phyloP scores from a whole-genome alignment of 2,329 filamentous ascomycete genomes.

The Lachnellula willkommii region DNA sequence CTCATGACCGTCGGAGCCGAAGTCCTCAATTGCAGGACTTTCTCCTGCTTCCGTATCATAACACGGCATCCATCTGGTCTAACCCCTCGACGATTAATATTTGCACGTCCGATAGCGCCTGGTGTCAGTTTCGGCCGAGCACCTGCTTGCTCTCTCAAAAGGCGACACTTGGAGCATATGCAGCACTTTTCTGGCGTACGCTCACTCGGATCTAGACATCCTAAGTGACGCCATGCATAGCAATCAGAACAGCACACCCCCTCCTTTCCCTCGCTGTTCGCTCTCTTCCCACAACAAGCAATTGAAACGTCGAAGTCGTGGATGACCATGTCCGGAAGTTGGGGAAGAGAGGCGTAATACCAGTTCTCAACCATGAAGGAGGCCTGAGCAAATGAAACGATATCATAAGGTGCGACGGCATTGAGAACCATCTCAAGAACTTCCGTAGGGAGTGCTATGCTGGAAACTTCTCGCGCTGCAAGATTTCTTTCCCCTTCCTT shows the following conservation, averaged over 20 bases:
- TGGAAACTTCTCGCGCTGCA: slow-evolving; percentile 2
- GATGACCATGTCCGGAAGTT: slow-evolving; percentile 2
- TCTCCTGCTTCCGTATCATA: slow-evolving; percentile 7
- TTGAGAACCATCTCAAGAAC: slow-evolving; percentile 4
- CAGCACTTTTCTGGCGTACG: slow-evolving; percentile 3
- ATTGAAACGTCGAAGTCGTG: slow-evolving; percentile 4
- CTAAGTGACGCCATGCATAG: slow-evolving; percentile 7
- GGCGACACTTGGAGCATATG: slow-evolving; percentile 8
- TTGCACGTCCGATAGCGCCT: slow-evolving; percentile 5
- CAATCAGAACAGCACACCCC: slow-evolving; percentile 8
- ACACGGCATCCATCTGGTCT: slow-evolving; percentile 9
- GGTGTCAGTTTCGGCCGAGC: slow-evolving; percentile 4
- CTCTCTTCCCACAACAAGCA: slow-evolving; percentile 6
- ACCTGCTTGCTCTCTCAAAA: slow-evolving; percentile 5
- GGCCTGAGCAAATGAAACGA: slow-evolving; percentile 6
- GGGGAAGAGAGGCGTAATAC: slow-evolving; percentile 6
- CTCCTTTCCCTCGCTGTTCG: slow-evolving; percentile 2
- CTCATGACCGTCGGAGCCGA: slow-evolving; percentile 5
- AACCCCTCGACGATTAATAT: slow-evolving; percentile 3
- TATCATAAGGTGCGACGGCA: slow-evolving; percentile 1
- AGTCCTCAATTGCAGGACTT: slow-evolving; percentile 3
- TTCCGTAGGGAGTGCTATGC: slow-evolving; percentile 2
- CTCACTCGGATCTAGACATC: slow-evolving; percentile 4
- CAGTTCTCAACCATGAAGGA: slow-evolving; percentile 2
- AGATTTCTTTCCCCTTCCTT: slow-evolving; percentile 1